Evolutionary conservation across 768 basidiomycete genomes (phyloP).

Genomic region (Chalciporus sphaerocephalus): DNA sequence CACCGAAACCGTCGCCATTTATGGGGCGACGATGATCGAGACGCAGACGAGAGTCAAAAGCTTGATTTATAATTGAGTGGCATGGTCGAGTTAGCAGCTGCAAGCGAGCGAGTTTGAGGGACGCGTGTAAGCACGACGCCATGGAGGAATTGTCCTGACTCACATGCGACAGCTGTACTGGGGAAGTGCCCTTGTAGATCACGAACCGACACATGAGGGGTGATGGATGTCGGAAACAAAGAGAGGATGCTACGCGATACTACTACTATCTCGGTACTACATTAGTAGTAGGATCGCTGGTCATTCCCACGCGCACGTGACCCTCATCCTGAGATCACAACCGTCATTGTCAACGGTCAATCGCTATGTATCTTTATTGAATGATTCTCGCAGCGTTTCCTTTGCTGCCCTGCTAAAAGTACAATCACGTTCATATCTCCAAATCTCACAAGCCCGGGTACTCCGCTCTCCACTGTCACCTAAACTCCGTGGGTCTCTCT

Average conservation of each 20-base stretch:
- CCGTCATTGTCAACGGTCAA: too few relatives aligned
- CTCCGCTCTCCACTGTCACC: conserved; percentile 35
- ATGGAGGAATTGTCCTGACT: conserved; percentile 16
- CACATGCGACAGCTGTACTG: conserved; percentile 87
- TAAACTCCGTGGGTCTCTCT: conserved; percentile 74
- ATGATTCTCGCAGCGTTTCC: too few relatives aligned
- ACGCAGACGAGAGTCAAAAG: conserved; percentile 89
- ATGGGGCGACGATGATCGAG: conserved; percentile 80
- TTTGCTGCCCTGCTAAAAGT: background rate
- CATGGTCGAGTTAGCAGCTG: conserved; percentile 89
- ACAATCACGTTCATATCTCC: conserved; percentile 6
- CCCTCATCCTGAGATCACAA: too few relatives aligned
- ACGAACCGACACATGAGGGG: conserved; percentile 94
- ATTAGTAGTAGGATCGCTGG: too few relatives aligned
- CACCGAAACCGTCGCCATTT: conserved; percentile 95
- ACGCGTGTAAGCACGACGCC: background rate
- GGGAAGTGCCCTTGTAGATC: conserved; percentile 93
- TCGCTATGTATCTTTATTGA: background rate
- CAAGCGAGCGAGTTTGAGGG: conserved; percentile 5
- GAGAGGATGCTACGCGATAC: too few relatives aligned
- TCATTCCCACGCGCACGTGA: too few relatives aligned
- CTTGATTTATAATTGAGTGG: conserved; percentile 96
- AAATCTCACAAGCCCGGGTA: background rate
- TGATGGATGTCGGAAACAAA: background rate
- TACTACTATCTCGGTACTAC: too few relatives aligned